Evolutionary conservation across 306 rosid genomes (phyloP).

Genomic region (Cucurbita moschata): DNA sequence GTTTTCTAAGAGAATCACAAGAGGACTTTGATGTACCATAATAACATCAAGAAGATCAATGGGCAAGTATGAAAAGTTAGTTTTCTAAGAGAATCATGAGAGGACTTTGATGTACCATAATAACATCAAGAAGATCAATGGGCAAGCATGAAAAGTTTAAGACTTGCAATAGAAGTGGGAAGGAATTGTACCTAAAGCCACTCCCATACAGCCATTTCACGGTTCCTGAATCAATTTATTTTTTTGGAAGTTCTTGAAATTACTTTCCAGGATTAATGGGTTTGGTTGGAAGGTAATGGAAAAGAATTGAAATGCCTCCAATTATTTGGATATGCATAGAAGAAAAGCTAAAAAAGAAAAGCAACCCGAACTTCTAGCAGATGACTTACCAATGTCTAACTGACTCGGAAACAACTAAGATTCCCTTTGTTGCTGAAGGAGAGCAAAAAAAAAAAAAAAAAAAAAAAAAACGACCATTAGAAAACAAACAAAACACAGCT

Average conservation of each 20-base stretch:
- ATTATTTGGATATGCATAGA: constrained; percentile 4
- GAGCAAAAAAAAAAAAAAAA: not conserved
- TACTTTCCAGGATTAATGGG: not conserved
- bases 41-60: not conserved
- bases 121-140: not conserved
- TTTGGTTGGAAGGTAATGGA: not conserved
- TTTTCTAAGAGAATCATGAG: not conserved
- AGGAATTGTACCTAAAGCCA: not conserved
- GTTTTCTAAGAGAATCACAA: not conserved
- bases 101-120: not conserved
- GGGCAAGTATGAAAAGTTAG: not conserved
- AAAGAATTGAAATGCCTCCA: constrained; percentile 5
- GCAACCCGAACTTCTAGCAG: not conserved
- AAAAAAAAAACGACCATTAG: not conserved
- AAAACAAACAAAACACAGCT: constrained; percentile 3
- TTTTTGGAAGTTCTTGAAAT: not conserved
- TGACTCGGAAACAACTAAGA: not conserved
- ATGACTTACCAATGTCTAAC: not conserved
- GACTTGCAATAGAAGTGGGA: not conserved
- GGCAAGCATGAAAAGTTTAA: not conserved
- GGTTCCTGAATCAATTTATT: not conserved
- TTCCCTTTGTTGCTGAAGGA: constrained; percentile 3
- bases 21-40: not conserved
- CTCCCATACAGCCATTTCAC: not conserved
- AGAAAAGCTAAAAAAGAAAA: not conserved